These are phyloP conservation scores for Marchantia polymorpha DNA, from an alignment of 225 moss, liverwort and hornwort genomes.

Conservation along the genomic window DNA sequence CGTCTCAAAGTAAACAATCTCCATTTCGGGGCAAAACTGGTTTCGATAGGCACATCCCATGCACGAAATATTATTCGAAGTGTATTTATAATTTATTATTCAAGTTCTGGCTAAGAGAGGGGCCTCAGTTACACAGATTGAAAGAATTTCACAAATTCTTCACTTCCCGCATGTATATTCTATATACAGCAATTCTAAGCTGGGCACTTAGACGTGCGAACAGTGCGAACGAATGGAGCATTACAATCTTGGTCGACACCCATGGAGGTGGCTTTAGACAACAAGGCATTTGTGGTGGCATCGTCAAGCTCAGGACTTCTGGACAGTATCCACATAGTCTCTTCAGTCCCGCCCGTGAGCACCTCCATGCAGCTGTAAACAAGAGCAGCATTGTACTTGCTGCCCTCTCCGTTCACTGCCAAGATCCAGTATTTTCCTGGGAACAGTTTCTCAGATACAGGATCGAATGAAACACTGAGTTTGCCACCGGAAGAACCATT, in stretches of 20 bases:
- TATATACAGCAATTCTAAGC: background rate
- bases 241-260: conserved; percentile 35
- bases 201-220: conserved; percentile 30
- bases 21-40: no score
- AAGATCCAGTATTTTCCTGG: conserved; percentile 39
- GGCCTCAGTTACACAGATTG: no score
- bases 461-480: conserved; percentile 20
- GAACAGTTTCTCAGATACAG: conserved; percentile 31
- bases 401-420: conserved; percentile 22
- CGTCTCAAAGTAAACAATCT: no score
- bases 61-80: no score
- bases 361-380: conserved; percentile 34
- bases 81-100: no score
- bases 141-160: no score
- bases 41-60: no score
- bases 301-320: conserved; percentile 25
- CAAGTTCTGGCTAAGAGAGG: no score
- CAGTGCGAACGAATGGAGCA: conserved; percentile 41
- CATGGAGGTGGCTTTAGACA: conserved; percentile 12
- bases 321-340: conserved; percentile 36
- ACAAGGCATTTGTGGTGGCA: conserved; percentile 9
- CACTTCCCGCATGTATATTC: no score
- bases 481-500: conserved; percentile 10
- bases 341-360: conserved; percentile 27
- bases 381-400: conserved; percentile 32